Evolutionary conservation across 2,329 filamentous ascomycete genomes (phyloP), one percentile per base, ranked within the genome.

Genomic region (Fusarium graminum): DNA sequence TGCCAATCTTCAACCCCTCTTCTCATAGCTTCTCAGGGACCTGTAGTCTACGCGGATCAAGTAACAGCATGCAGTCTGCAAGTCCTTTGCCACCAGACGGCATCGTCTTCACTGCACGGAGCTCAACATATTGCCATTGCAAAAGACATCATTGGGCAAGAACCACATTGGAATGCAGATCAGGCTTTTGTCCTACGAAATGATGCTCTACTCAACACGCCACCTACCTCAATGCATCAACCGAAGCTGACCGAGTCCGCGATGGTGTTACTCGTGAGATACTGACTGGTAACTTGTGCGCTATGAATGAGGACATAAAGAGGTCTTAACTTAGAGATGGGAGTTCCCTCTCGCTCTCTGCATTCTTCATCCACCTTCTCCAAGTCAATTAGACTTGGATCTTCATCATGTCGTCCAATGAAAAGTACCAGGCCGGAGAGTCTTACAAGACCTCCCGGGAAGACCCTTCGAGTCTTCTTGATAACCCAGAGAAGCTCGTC

Each of bases 341-440:
- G 22, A 26, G 42, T 2, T 17, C 3, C 16, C 14, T 46, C 28
- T 28, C 17, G 10, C 26, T 34, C 38, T 44, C 36, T 50, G 38
- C 36, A 42, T 40, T 19, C 19, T 14, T 16, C 39, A 43, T 22
- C 56, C 43, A 38, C 47, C n/a, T 19, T 19, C 11, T 41, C 22
- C 28, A 36, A 43, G 10, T 7, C 36, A 28, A 19, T 26, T 4
- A 38, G 29, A 29, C 42, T 34, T 53, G 47, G 44, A 8, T 17
- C 29, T 60, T 47, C 51, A 69, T 19, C 57, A 79, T 78, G 77
- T 64, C 73, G 6, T 74, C 72, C 42, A 67, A 75, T 36, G 71
- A 77, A 46, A 80, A 79, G 58, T 80, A 72, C 26, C 78, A 79
- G 57, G 77, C 76, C 7, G 78, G 78, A 3, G 78, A 80, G 61